A percentile compares a stretch with the other conserved stretches of the same genome.
phyloP scores from a whole-genome alignment of 148 eudicot species.

The Cornus suecica region DNA sequence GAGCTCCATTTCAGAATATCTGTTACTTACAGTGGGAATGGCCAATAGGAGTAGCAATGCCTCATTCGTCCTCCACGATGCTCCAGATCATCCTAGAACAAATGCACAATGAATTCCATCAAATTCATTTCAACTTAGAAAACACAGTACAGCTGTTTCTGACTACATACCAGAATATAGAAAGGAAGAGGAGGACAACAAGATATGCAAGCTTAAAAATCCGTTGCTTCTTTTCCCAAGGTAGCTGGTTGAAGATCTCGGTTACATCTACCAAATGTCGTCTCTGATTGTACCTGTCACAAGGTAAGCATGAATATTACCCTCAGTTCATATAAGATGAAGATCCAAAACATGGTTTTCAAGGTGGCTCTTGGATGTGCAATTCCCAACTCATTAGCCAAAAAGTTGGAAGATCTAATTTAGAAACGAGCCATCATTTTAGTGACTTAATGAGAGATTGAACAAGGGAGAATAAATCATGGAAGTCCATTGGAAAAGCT shows the following conservation, averaged over 20 bases:
- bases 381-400: not conserved
- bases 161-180: constrained; percentile 39
- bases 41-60: not conserved
- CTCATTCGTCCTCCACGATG: constrained; percentile 25
- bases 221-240: constrained; percentile 38
- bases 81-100: constrained; percentile 49
- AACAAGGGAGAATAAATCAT: no score
- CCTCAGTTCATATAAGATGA: not conserved
- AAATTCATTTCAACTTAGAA: constrained; percentile 1
- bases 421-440: not conserved
- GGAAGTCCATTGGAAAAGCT: no score
- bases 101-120: not conserved
- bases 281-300: constrained; percentile 30
- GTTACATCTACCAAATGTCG: constrained; percentile 51
- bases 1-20: not conserved
- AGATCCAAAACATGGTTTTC: not conserved
- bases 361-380: not conserved
- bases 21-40: constrained; percentile 9
- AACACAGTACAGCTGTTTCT: not conserved
- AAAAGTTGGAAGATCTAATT: not conserved
- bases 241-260: constrained; percentile 49
- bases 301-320: not conserved
- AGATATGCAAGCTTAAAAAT: constrained; percentile 43
- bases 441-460: not conserved
- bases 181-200: constrained; percentile 24